These are phyloP conservation scores for Psidium guajava DNA, from an alignment of 345 rosid species.

Conservation along the genomic window DNA sequence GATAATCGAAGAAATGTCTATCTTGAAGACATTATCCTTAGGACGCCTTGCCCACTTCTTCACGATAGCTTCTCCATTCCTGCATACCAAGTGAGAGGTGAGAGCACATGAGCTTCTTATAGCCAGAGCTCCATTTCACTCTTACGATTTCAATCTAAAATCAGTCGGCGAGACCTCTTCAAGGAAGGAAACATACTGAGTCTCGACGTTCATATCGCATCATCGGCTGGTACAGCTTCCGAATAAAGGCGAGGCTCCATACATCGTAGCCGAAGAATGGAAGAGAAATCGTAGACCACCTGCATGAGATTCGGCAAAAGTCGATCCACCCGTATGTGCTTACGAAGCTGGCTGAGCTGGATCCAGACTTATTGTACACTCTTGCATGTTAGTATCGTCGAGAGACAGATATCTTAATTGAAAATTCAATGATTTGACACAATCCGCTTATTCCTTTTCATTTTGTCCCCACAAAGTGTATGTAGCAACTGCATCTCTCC, in stretches of 20 bases:
- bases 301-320: neutral
- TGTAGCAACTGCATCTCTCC: neutral
- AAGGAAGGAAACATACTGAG: neutral
- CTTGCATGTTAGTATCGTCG: neutral
- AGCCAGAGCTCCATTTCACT: neutral
- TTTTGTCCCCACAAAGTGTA: neutral
- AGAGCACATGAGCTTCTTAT: neutral
- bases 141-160: neutral
- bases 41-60: too few relatives aligned
- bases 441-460: neutral
- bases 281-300: neutral
- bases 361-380: neutral
- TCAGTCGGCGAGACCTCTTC: neutral
- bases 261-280: neutral
- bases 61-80: too few relatives aligned
- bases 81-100: neutral
- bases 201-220: neutral
- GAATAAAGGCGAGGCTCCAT: accelerated
- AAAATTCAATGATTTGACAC: neutral
- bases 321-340: neutral
- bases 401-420: neutral
- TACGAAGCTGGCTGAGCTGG: neutral
- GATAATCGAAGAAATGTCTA: too few relatives aligned
- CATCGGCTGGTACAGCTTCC: neutral
- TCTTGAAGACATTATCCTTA: too few relatives aligned